Base-by-base conservation (phyloP, 306 rosid species). In the Oxytropis ochrocephala region DNA sequence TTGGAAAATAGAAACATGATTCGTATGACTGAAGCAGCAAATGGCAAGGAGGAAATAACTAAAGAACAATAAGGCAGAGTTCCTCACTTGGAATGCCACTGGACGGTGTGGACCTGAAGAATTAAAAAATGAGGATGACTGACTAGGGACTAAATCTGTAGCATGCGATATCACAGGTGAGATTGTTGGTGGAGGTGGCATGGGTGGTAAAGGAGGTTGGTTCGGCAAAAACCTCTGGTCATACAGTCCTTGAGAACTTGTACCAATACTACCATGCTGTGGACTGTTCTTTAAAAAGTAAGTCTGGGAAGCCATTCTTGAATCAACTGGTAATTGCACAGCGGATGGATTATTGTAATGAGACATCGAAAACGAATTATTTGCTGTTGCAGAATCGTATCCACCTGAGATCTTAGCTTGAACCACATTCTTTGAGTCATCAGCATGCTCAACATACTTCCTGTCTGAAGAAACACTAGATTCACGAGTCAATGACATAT, bases 171-270 rank as follows among this genome's bases (percentile, higher is more conserved):
- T 79, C 64, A 86, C 80, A 39, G 91, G 85, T 18, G 75, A 82
- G 41, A 80, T 76, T 12, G 92, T 84, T 53, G 79, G 83, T 21
- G 97, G 97, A n/a, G 96, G 99, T 1, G 95, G 99, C 91, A 89
- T 84, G 2, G 95, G 97, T 63, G 99, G 99, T 73, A 94, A 76
- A 70, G 97, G 99, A 69, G 99, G 99, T 79, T 91, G 99, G 84
- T 79, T 89, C 43, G 82, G 79, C 55, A 80, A 69, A 85, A 83
- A 89, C 64, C 97, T 87, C 65, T 74, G 95, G 71, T 94, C 99
- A 81, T 89, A 89, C 21, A 58, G 75, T 78, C 96, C 97, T 67
- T 85, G 92, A 82, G 92, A 85, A 39, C 89, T 88, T 43, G 90
- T n/a, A 61, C 85, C 82, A 76, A 77, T 87, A 59, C 89, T 88